Evolutionary conservation across 78 protist genomes (phyloP).

Genomic region (Anaeramoeba flamelloides): DNA sequence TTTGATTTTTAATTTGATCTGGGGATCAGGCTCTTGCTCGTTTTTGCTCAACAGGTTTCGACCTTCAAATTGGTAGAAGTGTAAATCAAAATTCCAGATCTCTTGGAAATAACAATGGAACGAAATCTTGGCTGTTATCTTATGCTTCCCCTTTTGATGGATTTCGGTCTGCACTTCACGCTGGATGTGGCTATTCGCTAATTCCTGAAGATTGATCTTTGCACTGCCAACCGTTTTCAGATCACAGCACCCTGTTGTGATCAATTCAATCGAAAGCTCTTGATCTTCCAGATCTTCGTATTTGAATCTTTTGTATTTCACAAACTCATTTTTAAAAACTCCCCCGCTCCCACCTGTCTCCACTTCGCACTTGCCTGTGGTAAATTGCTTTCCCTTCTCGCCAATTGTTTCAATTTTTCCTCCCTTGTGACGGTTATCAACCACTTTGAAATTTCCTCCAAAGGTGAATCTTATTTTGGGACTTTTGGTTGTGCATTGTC

Average conservation of each 20-base stretch:
- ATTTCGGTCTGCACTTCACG: background rate
- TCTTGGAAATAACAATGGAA: constrained; percentile 14
- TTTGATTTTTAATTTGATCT: background rate
- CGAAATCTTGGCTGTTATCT: background rate
- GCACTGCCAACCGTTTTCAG: too few relatives aligned
- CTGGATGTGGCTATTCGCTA: constrained; percentile 1
- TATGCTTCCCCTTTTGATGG: background rate
- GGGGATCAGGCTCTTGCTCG: constrained; percentile 6
- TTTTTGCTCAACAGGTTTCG: background rate
- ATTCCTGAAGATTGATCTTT: background rate
- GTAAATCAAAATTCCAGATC: constrained; percentile 2
- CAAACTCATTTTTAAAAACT: background rate
- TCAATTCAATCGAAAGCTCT: constrained; percentile 2
- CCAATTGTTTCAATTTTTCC: background rate
- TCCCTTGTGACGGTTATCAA: background rate
- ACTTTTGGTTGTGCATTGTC: too few relatives aligned
- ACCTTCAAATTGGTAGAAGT: constrained; percentile 5
- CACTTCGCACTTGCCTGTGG: too few relatives aligned
- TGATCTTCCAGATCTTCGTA: constrained; percentile 3
- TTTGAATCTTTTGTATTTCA: constrained; percentile 3
- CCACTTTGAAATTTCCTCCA: constrained; percentile 5
- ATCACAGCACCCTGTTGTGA: too few relatives aligned
- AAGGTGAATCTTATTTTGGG: background rate
- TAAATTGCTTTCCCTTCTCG: background rate
- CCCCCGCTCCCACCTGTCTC: too few relatives aligned